Evolutionary conservation across 768 basidiomycete genomes (phyloP), one percentile per base, ranked within the genome.

Genomic region (Myochromella boudieri): DNA sequence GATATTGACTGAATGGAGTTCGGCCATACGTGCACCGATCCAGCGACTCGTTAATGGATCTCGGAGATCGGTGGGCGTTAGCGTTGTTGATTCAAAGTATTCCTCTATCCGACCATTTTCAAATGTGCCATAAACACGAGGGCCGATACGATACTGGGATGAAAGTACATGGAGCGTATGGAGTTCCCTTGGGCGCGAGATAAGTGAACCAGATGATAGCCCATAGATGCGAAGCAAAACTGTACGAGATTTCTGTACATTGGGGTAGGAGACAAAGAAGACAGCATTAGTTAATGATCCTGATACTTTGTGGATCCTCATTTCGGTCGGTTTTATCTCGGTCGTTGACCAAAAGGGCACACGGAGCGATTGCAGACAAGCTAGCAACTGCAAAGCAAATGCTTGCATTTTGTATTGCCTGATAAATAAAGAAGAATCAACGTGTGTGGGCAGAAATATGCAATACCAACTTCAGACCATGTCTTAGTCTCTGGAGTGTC

Each of bases 261-360:
- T 62, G 28, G 80, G 73, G 60, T 82, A 92, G 8, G 94, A 91
- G 44, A 97, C 87, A 68, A 98, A 99, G 71, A 91, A 98, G 45
- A 99, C 93, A 45, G 91, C 87, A 66, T 99, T 99, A 32, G 95
- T 99, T 53, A 97, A 68, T 9, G 91, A 87, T 7, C 95, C 95
- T 6, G 94, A 91, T 18, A 95, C 87, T 61, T 87, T 94, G 61
- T 74, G 75, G 53, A 97, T 77, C 44, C 71, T 72, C 41, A 95
- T 60, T 24, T 69, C 65, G 36, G 75, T 64, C 26, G 78, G 66
- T 25, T 68, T 67, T 33, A 84, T 67, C 37, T 67, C 70, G 2
- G 65, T 48, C 17, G 72, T 68, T 29, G 63, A 60, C 90, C 91
- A 92, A 25, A 68, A 69, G 17, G 80, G 78, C 3, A 87, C 69